Conservation (phyloP, 2,329 filamentous ascomycete species). For the Mollisiaceae sp. region DNA sequence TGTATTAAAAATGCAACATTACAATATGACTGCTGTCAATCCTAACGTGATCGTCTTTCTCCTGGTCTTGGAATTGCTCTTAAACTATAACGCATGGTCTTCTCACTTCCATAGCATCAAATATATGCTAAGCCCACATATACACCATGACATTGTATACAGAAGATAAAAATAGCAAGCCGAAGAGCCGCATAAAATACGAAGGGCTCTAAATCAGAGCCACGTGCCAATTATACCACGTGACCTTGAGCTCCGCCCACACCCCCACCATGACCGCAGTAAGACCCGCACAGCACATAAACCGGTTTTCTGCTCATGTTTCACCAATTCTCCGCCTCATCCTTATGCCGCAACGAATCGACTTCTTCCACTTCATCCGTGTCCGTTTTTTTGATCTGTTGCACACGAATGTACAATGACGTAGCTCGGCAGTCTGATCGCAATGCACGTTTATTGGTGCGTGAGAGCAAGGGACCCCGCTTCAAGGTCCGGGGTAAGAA, state of each 20-base stretch:
- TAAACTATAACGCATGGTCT: no score
- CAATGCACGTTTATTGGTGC: neutral
- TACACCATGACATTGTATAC: no score
- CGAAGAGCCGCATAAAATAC: no score
- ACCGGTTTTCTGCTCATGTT: neutral
- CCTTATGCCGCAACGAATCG: neutral
- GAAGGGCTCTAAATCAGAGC: no score
- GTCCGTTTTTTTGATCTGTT: neutral
- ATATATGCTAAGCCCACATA: no score
- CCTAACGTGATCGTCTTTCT: no score
- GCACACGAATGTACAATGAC: neutral
- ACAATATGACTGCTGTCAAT: no score
- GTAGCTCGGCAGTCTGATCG: neutral
- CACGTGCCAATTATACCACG: neutral
- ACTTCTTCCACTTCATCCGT: neutral
- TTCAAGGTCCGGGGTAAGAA: neutral
- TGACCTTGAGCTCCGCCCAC: neutral
- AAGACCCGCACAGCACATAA: neutral
- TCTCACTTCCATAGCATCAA: no score
- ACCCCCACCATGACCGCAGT: constrained; percentile 3
- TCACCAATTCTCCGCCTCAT: neutral
- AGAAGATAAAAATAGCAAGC: no score
- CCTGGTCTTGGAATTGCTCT: no score
- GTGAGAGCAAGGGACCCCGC: neutral
- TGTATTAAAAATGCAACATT: neutral